A percentile compares a stretch with the other conserved stretches of the same genome.
Conservation (phyloP, 2,329 filamentous ascomycete genomes). For the Epichloe gansuensis region DNA sequence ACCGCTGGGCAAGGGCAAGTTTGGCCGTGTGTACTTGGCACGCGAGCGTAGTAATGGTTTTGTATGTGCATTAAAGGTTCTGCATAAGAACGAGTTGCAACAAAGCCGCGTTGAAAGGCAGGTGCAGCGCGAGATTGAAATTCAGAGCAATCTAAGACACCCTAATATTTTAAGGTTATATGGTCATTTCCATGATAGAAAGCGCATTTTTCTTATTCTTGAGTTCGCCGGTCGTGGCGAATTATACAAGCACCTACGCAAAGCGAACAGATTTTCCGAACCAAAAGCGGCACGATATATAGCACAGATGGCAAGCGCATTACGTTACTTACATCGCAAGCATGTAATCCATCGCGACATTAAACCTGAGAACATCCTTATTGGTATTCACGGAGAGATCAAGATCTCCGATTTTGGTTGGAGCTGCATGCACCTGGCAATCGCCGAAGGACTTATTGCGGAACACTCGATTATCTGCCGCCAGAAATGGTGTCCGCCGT, state of each 20-base stretch:
- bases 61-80: conserved; percentile 58
- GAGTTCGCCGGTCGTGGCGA: conserved; percentile 55
- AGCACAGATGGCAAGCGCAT: conserved; percentile 49
- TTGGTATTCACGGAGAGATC: conserved; percentile 88
- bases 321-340: conserved; percentile 19
- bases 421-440: conserved; percentile 95
- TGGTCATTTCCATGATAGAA: conserved; percentile 60
- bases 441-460: conserved; percentile 87
- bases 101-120: conserved; percentile 56
- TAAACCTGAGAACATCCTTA: conserved; percentile 24
- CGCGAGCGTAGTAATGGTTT: conserved; percentile 53
- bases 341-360: conserved; percentile 21
- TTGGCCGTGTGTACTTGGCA: conserved; percentile 59
- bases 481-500: conserved; percentile 89
- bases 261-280: conserved; percentile 53
- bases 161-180: conserved; percentile 51
- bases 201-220: conserved; percentile 58
- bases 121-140: conserved; percentile 59
- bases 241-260: conserved; percentile 57
- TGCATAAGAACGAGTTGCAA: conserved; percentile 58
- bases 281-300: conserved; percentile 59
- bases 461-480: conserved; percentile 94
- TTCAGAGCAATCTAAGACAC: conserved; percentile 60
- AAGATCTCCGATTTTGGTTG: conserved; percentile 98
- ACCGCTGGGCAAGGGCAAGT: conserved; percentile 60